These are phyloP conservation scores for Malus hybrid DNA, from an alignment of 331 rosid species.

Conservation along the genomic window DNA sequence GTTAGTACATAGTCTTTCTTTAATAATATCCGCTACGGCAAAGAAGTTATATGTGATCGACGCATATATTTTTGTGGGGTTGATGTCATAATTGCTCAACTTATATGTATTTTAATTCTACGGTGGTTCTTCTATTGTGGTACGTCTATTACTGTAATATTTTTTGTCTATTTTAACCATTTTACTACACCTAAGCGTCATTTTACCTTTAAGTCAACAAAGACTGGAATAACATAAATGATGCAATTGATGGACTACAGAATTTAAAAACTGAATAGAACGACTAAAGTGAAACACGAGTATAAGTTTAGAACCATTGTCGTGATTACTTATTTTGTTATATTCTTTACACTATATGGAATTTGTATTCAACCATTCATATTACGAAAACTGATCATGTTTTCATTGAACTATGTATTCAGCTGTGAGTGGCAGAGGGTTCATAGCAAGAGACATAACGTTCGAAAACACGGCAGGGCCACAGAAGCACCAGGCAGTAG, in stretches of 20 bases:
- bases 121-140: no score
- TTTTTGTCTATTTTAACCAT: no score
- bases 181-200: no score
- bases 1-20: not conserved
- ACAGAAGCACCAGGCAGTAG: constrained; percentile 80
- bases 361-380: not conserved
- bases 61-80: not conserved
- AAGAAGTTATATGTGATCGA: not conserved
- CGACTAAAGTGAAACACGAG: no score
- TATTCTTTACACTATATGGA: not conserved
- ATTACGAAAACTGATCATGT: not conserved
- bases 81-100: no score
- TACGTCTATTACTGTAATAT: no score
- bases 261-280: no score
- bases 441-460: constrained; percentile 70
- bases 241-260: no score
- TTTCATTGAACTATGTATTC: constrained; percentile 1
- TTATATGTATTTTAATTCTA: not conserved
- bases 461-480: constrained; percentile 84
- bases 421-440: constrained; percentile 86
- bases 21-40: not conserved
- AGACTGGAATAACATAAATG: no score
- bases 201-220: no score
- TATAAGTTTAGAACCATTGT: no score
- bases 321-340: not conserved